Evolutionary conservation across 225 moss, liverwort and hornwort species (phyloP).

Genomic region (Lunularia cruciata): DNA sequence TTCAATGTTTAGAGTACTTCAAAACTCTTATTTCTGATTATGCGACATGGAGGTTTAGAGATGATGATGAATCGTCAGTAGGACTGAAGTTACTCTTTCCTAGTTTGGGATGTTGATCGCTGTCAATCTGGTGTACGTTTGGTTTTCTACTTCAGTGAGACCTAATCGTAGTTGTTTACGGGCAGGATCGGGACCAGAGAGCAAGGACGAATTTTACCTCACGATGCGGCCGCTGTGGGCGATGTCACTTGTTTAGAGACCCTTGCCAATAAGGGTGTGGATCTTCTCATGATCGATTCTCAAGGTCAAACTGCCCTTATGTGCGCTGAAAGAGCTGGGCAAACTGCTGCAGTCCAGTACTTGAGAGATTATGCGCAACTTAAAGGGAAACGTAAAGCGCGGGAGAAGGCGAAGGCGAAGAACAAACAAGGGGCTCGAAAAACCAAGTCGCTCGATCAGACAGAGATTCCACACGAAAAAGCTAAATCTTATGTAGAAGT

Average conservation of each 20-base stretch:
- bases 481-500: not conserved
- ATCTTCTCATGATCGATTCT: constrained; percentile 16
- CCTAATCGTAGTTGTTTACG: too few relatives aligned
- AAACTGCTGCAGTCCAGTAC: not conserved
- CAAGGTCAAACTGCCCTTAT: constrained; percentile 21
- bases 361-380: constrained; percentile 14
- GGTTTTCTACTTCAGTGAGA: too few relatives aligned
- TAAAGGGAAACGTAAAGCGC: constrained; percentile 15
- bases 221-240: constrained; percentile 14
- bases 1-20: too few relatives aligned
- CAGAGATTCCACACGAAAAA: not conserved
- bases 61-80: too few relatives aligned
- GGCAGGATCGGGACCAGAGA: constrained; percentile 22
- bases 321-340: constrained; percentile 16
- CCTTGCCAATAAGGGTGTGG: constrained; percentile 18
- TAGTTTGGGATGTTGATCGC: too few relatives aligned
- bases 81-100: too few relatives aligned
- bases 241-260: constrained; percentile 12
- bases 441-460: not conserved
- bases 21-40: too few relatives aligned
- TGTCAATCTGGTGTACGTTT: too few relatives aligned
- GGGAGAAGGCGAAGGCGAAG: constrained; percentile 21
- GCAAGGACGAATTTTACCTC: constrained; percentile 12
- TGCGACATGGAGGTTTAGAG: too few relatives aligned
- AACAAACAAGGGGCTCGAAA: constrained; percentile 9